Evolutionary conservation across 192 early-diverging fungal species (phyloP), one percentile per base, ranked within the genome.

Genomic region (Dissophora globulifera): DNA sequence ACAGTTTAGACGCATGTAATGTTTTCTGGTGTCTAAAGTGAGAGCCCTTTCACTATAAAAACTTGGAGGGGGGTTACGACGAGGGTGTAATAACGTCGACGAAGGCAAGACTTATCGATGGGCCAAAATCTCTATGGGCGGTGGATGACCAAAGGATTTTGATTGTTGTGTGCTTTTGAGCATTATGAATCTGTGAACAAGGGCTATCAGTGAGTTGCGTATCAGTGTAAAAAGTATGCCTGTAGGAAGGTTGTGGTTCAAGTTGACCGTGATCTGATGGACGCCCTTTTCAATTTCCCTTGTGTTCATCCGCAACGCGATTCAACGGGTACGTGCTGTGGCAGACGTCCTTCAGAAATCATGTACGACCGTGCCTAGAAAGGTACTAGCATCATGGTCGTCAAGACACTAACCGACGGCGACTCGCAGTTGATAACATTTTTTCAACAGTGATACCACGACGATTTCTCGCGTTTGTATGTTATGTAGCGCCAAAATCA

Each of bases 91-190:
- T n/a, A n/a, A n/a, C 13, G 35, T 9, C 35, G 35, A 38, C 13
- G 35, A 13, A 38, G 13, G 35, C 35, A 17, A 50, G 27, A 50
- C 26, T n/a, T 9, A 10, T 27, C n/a, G 7, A 17, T 58, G 45
- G 61, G 51, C 84, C 12, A 83, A 88, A 40, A 80, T 83, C 47
- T 57, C 86, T 26, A 40, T 62, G 57, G 55, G 59, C 11, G 68
- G 58, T 64, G 86, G 84, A 10, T 72, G 83, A 40, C 82, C 86
- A 17, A 86, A 83, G 56, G 86, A 84, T 4, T 72, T 81, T 16
- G 86, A 84, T n/a, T 9, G 23, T 84, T 47, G 86, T 88, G 22
- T 76, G 82, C n/a, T 46, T 88, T 88, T 51, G 84, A 84, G 30
- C 48, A 71, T 26, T 67, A 53, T 11, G 72, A 80, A 17, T 65